Conservation (phyloP, 2,329 filamentous ascomycete genomes). For the Coniella lustricola region DNA sequence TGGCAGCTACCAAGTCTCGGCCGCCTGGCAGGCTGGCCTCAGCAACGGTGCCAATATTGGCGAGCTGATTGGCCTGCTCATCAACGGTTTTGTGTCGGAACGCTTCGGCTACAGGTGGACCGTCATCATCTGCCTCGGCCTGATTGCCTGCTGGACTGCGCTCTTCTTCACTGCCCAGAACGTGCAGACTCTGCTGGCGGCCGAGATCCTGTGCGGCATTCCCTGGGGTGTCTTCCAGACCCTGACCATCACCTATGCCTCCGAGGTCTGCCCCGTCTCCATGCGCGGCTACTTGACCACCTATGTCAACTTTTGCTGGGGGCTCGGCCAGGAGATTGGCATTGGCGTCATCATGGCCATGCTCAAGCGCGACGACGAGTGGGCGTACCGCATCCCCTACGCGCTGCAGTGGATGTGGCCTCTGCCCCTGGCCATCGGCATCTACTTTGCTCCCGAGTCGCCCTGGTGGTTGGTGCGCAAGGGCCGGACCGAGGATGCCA, state of each 20-base stretch:
- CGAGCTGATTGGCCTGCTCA: constrained; percentile 58
- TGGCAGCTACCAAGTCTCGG: constrained; percentile 25
- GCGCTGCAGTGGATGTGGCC: constrained; percentile 76
- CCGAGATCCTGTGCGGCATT: constrained; percentile 57
- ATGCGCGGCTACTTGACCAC: constrained; percentile 66
- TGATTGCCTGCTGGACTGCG: constrained; percentile 50
- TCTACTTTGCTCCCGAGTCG: constrained; percentile 62
- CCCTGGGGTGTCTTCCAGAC: constrained; percentile 55
- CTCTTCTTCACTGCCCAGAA: constrained; percentile 60
- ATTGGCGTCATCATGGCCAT: constrained; percentile 68
- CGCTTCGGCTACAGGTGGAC: constrained; percentile 62
- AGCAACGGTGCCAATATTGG: constrained; percentile 47
- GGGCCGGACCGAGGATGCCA: constrained; percentile 58
- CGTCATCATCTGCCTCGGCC: constrained; percentile 49
- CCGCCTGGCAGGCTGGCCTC: constrained; percentile 31
- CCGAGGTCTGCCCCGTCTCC: constrained; percentile 66
- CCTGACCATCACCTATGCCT: constrained; percentile 58
- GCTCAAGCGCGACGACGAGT: constrained; percentile 56
- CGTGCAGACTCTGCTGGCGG: constrained; percentile 50
- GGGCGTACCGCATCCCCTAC: constrained; percentile 61
- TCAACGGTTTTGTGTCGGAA: constrained; percentile 61
- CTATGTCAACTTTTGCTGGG: constrained; percentile 74
- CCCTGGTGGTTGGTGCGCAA: constrained; percentile 72
- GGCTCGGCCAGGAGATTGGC: constrained; percentile 65
- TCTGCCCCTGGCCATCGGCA: constrained; percentile 56